A percentile compares a stretch with the other conserved stretches of the same genome.
Conservation (phyloP, 108 stramenopile species). For the Cyclotella sp. region DNA sequence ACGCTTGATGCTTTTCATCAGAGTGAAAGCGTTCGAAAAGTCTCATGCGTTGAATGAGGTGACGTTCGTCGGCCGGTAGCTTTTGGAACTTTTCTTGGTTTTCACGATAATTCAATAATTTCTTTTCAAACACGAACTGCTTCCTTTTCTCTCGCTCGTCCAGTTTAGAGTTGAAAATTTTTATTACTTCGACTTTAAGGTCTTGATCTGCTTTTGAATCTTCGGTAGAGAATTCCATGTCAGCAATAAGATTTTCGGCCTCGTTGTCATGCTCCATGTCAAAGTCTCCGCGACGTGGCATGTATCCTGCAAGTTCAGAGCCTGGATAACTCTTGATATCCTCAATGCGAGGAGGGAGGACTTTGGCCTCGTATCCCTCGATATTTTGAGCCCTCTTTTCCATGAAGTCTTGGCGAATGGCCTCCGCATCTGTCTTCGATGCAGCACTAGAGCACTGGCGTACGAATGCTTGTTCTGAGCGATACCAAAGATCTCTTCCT, state of each 20-base stretch:
- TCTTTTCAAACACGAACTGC: conserved; percentile 79
- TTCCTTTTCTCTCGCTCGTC: conserved; percentile 90
- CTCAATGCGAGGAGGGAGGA: conserved; percentile 78
- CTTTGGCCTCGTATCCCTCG: conserved; percentile 71
- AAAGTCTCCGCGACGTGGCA: conserved; percentile 96
- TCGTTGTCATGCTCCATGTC: conserved; percentile 97
- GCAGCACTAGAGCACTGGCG: conserved; percentile 52
- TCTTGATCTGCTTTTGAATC: conserved; percentile 82
- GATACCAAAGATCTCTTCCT: conserved; percentile 74
- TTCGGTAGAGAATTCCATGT: conserved; percentile 89
- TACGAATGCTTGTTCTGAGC: conserved; percentile 79
- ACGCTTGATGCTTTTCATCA: conserved; percentile 85
- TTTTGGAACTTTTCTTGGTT: conserved; percentile 66
- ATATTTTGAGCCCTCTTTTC: conserved; percentile 61
- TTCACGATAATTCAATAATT: conserved; percentile 83
- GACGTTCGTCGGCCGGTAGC: conserved; percentile 90
- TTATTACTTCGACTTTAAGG: conserved; percentile 87
- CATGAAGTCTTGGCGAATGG: conserved; percentile 71
- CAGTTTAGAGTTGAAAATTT: conserved; percentile 91
- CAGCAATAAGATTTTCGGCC: conserved; percentile 89
- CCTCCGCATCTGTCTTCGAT: conserved; percentile 60
- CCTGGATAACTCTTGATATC: conserved; percentile 75
- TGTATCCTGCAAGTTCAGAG: conserved; percentile 85
- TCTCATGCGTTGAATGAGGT: conserved; percentile 85
- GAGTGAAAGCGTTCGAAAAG: conserved; percentile 93